phyloP scores from a whole-genome alignment of 495 filamentous ascomycete species.

The Trichoderma reesei region DNA sequence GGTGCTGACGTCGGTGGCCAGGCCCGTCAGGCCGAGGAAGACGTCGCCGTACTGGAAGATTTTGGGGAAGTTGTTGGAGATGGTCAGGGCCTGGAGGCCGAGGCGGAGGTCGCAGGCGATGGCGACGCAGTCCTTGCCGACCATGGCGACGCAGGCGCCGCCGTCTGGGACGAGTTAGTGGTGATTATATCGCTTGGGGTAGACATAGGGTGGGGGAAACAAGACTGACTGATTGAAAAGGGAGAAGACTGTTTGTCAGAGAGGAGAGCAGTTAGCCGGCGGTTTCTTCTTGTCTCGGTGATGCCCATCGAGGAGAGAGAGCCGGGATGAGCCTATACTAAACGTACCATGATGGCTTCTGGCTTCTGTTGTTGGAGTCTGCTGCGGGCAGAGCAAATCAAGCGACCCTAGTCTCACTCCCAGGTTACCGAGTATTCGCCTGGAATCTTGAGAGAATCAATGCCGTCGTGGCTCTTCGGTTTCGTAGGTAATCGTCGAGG shows the following conservation, averaged over 20 bases:
- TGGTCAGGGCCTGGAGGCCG: conserved; percentile 89
- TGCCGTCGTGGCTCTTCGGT: not conserved
- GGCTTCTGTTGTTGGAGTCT: not conserved
- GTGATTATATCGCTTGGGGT: not conserved
- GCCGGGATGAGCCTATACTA: too few species aligned
- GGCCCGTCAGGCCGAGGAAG: conserved; percentile 92
- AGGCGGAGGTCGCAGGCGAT: conserved; percentile 98
- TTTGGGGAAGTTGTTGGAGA: conserved; percentile 99
- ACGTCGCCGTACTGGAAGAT: conserved; percentile 96
- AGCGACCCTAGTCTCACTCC: not conserved
- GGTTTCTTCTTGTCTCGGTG: conserved; percentile 18
- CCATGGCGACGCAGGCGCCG: conserved; percentile 95
- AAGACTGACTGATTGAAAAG: conserved; percentile 78
- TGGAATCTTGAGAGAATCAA: not conserved
- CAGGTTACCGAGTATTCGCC: not conserved
- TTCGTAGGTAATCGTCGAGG: not conserved
- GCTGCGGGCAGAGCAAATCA: not conserved
- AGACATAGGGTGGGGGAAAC: too few species aligned
- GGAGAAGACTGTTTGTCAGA: conserved; percentile 54
- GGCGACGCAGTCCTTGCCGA: conserved; percentile 97
- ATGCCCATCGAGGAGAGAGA: too few species aligned
- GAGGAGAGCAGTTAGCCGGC: not conserved
- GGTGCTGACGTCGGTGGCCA: conserved; percentile 90
- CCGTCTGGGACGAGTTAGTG: conserved; percentile 51
- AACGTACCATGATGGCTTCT: conserved; percentile 10